A percentile compares a stretch with the other conserved stretches of the same genome.
These are phyloP conservation scores for Lumnitzera racemosa DNA, from an alignment of 345 rosid species.

Conservation along the genomic window DNA sequence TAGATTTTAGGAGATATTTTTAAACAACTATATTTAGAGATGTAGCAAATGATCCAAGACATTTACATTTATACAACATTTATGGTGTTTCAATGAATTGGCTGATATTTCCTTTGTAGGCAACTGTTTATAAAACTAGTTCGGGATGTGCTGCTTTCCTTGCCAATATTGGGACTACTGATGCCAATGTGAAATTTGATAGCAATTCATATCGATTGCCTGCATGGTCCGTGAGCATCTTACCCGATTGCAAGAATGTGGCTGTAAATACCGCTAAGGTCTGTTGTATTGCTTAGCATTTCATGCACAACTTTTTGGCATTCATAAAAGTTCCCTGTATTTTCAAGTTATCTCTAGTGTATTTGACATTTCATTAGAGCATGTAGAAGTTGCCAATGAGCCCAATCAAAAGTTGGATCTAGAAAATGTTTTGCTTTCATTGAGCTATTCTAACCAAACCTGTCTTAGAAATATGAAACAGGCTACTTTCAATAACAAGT, in stretches of 20 bases:
- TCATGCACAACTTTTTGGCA: not conserved
- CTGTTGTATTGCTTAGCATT: slow-evolving; percentile 11
- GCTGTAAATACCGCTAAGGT: slow-evolving; percentile 95
- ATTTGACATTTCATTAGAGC: not conserved
- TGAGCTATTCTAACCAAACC: too few species aligned
- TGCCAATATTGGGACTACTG: slow-evolving; percentile 62
- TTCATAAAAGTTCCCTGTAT: too few species aligned
- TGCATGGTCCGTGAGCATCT: slow-evolving; percentile 96
- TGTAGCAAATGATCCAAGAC: not conserved
- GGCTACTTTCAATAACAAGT: too few species aligned
- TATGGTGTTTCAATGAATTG: not conserved
- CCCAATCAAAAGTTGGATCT: too few species aligned
- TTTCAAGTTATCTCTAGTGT: too few species aligned
- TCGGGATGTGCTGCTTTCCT: slow-evolving; percentile 89
- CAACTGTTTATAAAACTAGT: slow-evolving; percentile 60
- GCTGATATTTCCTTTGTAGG: slow-evolving; percentile 30
- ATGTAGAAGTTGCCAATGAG: too few species aligned
- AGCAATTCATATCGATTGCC: slow-evolving; percentile 73
- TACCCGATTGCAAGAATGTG: slow-evolving; percentile 91
- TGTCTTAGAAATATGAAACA: too few species aligned
- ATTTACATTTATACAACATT: not conserved
- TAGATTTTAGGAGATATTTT: not conserved
- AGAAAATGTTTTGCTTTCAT: too few species aligned
- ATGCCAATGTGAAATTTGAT: slow-evolving; percentile 55
- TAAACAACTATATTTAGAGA: not conserved